Evolutionary conservation across 202 grass and related monocot genomes (phyloP), one percentile per base, ranked within the genome.

Genomic region (Panicum virgatum): DNA sequence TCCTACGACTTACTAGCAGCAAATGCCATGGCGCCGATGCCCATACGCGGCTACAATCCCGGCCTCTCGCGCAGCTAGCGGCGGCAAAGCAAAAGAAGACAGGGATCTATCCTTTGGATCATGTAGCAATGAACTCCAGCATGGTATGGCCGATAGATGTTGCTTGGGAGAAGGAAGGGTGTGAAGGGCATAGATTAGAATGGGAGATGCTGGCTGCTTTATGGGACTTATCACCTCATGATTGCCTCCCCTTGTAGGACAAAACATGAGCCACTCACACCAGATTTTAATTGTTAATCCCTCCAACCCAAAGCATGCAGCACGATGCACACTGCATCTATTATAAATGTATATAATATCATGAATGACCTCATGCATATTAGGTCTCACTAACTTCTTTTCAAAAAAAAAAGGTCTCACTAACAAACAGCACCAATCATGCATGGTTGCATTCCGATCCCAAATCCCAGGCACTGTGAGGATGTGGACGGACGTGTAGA

Each of bases 221-320:
- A 82, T 89, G 42, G 83, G 79, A 58, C 63, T 86, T 79, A 86
- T 48, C 88, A 63, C 79, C 83, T 75, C 84, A 75, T 86, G 79
- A 86, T 86, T 86, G 88, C 48, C 40, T 12, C 36, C 46, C 40
- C 19, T 43, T 23, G 30, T 9, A 52, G 65, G 78, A 82, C 65
- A 82, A 85, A 30, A 59, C 34, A 81, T 58, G 75, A 76, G 59
- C 26, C 6, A 57, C 22, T 57, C 51, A 54, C 56, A 13, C 9
- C 79, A 62, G 72, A 83, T 78, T 72, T n/a, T n/a, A n/a, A 78
- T 14, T 22, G 22, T 56, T 5, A 12, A 12, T 29, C 25, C 12
- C 57, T 15, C 30, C 10, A 72, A 23, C 2, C 30, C 19, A 32
- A 46, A 26, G 20, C 51, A 46, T 58, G 20, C 51, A 54, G 51